phyloP scores from a whole-genome alignment of 805 yeast genomes.

The Metschnikowia hibisci region DNA sequence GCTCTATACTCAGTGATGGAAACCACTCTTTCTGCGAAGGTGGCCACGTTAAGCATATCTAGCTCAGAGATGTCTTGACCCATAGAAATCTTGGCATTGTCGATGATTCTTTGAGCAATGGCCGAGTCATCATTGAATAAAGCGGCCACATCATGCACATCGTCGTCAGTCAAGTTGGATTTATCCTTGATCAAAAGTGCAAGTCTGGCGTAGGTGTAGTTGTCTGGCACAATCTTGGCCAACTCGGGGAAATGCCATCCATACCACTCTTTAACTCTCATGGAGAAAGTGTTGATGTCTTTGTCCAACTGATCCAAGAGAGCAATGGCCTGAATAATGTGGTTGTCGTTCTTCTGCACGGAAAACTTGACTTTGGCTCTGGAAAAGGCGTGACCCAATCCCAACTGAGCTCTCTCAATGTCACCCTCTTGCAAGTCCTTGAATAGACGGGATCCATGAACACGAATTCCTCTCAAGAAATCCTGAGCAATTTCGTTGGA shows the following conservation, averaged over 20 bases:
- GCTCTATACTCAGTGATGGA: conserved; percentile 88
- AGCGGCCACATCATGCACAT: conserved; percentile 89
- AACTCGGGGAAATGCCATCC: conserved; percentile 99
- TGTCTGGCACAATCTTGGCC: conserved; percentile 87
- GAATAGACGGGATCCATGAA: conserved; percentile 81
- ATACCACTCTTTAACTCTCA: conserved; percentile 98
- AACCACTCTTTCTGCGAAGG: conserved; percentile 92
- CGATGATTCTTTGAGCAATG: conserved; percentile 81
- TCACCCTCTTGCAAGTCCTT: conserved; percentile 93
- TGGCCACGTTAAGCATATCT: conserved; percentile 86
- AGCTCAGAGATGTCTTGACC: conserved; percentile 96
- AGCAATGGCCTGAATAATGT: conserved; percentile 98
- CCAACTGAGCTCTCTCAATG: conserved; percentile 95
- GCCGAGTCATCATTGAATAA: conserved; percentile 89
- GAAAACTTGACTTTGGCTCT: conserved; percentile 98
- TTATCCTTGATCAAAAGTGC: conserved; percentile 84
- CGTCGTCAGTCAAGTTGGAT: conserved; percentile 83
- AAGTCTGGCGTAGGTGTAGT: conserved; percentile 79
- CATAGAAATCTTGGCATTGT: conserved; percentile 96
- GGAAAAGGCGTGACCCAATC: conserved; percentile 98
- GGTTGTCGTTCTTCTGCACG: conserved; percentile 98
- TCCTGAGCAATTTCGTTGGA: conserved; percentile 93
- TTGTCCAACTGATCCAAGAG: conserved; percentile 95
- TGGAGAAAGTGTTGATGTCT: conserved; percentile 94
- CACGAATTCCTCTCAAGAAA: conserved; percentile 89